Evolutionary conservation across 495 filamentous ascomycete genomes (phyloP).

Genomic region (Hypoxylon fragiforme): DNA sequence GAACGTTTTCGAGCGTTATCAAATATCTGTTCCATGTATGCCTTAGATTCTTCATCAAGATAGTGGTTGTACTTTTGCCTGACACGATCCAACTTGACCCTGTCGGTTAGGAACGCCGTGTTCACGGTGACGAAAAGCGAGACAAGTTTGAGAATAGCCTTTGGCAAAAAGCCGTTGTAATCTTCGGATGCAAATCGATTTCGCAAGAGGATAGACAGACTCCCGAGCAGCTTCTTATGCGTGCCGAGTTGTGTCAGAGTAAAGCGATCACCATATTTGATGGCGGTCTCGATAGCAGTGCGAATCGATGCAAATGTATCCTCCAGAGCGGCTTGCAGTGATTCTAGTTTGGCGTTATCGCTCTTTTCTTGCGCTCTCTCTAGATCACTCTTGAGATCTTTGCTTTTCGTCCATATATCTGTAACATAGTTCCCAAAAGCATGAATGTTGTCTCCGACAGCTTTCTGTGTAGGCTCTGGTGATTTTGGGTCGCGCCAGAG

Average conservation of each 20-base stretch:
- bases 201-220: constrained; percentile 63
- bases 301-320: constrained; percentile 26
- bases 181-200: constrained; percentile 69
- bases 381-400: constrained; percentile 60
- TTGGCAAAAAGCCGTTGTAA: constrained; percentile 62
- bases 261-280: constrained; percentile 23
- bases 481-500: constrained; percentile 64
- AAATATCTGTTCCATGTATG: constrained; percentile 41
- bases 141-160: constrained; percentile 68
- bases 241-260: constrained; percentile 29
- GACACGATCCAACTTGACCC: constrained; percentile 68
- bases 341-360: constrained; percentile 42
- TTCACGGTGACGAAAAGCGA: constrained; percentile 54
- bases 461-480: constrained; percentile 61
- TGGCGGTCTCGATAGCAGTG: constrained; percentile 43
- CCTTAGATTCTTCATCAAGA: constrained; percentile 64
- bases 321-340: constrained; percentile 12
- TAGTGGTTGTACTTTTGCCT: constrained; percentile 66
- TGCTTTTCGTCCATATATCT: constrained; percentile 63
- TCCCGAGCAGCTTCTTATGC: constrained; percentile 49
- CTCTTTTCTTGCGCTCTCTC: constrained; percentile 49
- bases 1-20: constrained; percentile 59
- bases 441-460: constrained; percentile 63
- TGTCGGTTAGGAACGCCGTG: constrained; percentile 47
- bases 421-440: constrained; percentile 45